Evolutionary conservation across 495 filamentous ascomycete species (phyloP).

Genomic region (Aspergillus hancockii): DNA sequence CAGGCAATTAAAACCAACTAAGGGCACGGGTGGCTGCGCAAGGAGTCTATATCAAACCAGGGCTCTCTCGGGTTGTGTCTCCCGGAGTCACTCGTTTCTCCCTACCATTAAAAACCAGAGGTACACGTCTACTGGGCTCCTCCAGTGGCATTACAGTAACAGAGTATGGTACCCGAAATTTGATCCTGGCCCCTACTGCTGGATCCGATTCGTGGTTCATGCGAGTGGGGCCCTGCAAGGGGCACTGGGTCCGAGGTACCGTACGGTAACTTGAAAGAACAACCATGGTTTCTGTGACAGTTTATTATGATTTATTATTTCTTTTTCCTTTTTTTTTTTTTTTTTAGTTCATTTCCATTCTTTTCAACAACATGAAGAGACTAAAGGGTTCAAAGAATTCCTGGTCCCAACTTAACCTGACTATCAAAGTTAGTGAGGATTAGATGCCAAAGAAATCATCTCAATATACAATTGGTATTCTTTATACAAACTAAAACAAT

Average conservation of each 20-base stretch:
- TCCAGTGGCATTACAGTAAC: too few relatives aligned
- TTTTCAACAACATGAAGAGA: too few relatives aligned
- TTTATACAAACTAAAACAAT: too few relatives aligned
- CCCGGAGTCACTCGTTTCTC: neutral
- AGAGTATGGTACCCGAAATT: slow-evolving; percentile 14
- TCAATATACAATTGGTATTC: neutral
- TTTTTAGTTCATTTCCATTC: too few relatives aligned
- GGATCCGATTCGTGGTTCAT: slow-evolving; percentile 21
- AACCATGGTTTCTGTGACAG: slow-evolving; percentile 23
- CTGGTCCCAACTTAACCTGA: too few relatives aligned
- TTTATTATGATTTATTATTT: slow-evolving; percentile 18
- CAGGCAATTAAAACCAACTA: neutral
- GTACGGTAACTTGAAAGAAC: slow-evolving; percentile 15
- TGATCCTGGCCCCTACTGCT: slow-evolving; percentile 4
- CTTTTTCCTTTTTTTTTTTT: slow-evolving; percentile 11
- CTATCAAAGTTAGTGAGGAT: too few relatives aligned
- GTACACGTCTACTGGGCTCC: neutral
- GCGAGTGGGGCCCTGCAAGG: slow-evolving; percentile 24
- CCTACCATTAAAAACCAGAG: neutral
- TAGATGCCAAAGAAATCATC: neutral
- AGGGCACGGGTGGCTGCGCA: neutral
- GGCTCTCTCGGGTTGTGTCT: neutral
- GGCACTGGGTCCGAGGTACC: slow-evolving; percentile 19
- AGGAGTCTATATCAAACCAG: neutral
- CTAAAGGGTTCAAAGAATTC: too few relatives aligned